These are phyloP conservation scores for Eucalyptus erythrocorys DNA, from an alignment of 345 rosid species.

Conservation along the genomic window DNA sequence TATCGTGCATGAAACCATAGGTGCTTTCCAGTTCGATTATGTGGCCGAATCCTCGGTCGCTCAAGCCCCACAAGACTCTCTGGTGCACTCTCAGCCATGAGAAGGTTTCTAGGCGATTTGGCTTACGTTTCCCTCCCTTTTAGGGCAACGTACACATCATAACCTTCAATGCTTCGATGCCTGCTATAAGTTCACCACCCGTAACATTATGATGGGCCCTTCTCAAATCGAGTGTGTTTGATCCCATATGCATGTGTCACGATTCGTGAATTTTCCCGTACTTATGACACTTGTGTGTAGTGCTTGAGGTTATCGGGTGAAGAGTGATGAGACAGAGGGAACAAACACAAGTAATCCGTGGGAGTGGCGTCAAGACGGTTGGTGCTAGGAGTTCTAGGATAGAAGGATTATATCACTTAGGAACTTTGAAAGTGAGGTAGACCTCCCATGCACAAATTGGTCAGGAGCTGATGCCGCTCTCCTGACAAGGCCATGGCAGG, in stretches of 20 bases:
- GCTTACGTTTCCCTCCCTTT: background rate
- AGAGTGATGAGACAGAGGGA: too few species aligned
- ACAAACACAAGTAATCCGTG: too few species aligned
- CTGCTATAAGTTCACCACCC: background rate
- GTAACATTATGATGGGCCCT: background rate
- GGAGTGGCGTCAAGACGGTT: too few species aligned
- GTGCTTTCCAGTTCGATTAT: background rate
- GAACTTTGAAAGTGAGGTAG: too few species aligned
- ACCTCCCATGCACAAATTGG: too few species aligned
- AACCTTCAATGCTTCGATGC: background rate
- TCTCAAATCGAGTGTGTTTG: background rate
- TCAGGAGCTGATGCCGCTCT: too few species aligned
- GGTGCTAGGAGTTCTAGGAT: too few species aligned
- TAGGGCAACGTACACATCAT: background rate
- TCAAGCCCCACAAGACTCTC: background rate
- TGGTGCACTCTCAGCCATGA: background rate
- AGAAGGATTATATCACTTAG: too few species aligned
- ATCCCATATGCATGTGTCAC: background rate
- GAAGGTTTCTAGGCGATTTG: background rate
- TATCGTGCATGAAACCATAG: background rate
- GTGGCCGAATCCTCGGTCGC: background rate
- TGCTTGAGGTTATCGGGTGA: too few species aligned
- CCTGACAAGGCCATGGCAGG: too few species aligned
- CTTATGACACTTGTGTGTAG: too few species aligned
- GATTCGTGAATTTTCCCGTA: too few species aligned